Conservation (phyloP, 768 basidiomycete genomes). For the Kondoa subrosea region DNA sequence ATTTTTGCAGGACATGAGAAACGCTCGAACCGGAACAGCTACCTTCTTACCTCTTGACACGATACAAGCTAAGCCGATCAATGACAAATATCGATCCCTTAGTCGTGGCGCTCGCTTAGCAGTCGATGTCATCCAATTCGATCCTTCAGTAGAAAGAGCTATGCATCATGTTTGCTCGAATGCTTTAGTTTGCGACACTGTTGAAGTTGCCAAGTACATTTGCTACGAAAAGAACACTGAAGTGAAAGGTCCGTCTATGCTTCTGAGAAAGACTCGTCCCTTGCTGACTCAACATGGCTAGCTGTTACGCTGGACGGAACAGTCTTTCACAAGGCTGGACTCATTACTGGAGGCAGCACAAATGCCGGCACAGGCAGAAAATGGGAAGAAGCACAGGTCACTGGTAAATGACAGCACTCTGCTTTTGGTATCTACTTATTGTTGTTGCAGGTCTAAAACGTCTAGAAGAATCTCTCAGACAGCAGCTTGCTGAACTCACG, state of each 20-base stretch:
- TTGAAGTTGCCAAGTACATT: constrained; percentile 77
- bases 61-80: constrained; percentile 79
- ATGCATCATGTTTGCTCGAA: constrained; percentile 95
- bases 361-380: constrained; percentile 29
- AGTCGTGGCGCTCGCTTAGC: constrained; percentile 72
- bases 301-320: constrained; percentile 95
- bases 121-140: constrained; percentile 66
- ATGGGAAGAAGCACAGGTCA: constrained; percentile 87
- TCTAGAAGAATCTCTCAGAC: constrained; percentile 51
- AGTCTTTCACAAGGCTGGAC: constrained; percentile 87
- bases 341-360: constrained; percentile 82
- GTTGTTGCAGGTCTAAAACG: constrained; percentile 39
- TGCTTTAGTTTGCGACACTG: constrained; percentile 82
- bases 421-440: background rate
- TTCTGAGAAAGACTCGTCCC: background rate
- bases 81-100: constrained; percentile 84
- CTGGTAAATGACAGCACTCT: constrained; percentile 41
- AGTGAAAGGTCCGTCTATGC: constrained; percentile 81
- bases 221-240: constrained; percentile 91
- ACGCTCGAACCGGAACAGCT: constrained; percentile 83
- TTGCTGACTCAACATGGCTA: background rate
- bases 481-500: constrained; percentile 62
- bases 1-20: constrained; percentile 62
- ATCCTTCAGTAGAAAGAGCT: constrained; percentile 72
- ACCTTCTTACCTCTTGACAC: constrained; percentile 98